Evolutionary conservation across 2,329 filamentous ascomycete genomes (phyloP), one percentile per base, ranked within the genome.

Genomic region (Fusarium circinatum): DNA sequence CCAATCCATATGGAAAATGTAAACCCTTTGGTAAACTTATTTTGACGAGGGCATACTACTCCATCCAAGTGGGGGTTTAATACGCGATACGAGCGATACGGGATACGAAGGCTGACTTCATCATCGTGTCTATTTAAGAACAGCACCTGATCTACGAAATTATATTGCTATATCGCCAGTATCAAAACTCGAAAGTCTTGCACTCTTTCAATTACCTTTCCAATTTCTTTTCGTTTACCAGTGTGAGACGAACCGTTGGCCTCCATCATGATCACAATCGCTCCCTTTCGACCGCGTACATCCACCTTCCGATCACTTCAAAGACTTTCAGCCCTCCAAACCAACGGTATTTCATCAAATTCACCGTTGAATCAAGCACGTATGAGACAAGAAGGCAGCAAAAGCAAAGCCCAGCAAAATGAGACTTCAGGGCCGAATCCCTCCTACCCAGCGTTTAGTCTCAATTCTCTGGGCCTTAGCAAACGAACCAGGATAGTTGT

Each of bases 101-200:
- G 8, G 11, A 59, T 59, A 51, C 42, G 56, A 59, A 49, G 18
- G 24, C 36, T 88, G 65, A 90, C 85, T 42, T 84, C 0, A 24
- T 20, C 26, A 15, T 17, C 8, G 6, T 42, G 20, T 42, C 8
- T 56, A 42, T 24, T 56, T 32, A n/a, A 44, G 17, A 14, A n/a
- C 8, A 22, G 8, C 9, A 2, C 11, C 34, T 39, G 14, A 3
- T 38, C 24, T 17, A 13, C 10, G 11, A 12, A 4, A 15, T 28
- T 5, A 12, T 11, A 20, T 20, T 8, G 2, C 26, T 3, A 11
- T 3, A 8, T 20, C 3, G 1, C 8, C 4, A 4, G 15, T 20
- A 26, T 8, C 6, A 14, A 32, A 14, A 32, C 32, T 32, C 13
- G 6, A 34, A 34, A 15, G 32, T 15, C 32, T 34, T 0, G 0